Conservation (phyloP, 106 monocot genomes). For the Vanilla planifolia region DNA sequence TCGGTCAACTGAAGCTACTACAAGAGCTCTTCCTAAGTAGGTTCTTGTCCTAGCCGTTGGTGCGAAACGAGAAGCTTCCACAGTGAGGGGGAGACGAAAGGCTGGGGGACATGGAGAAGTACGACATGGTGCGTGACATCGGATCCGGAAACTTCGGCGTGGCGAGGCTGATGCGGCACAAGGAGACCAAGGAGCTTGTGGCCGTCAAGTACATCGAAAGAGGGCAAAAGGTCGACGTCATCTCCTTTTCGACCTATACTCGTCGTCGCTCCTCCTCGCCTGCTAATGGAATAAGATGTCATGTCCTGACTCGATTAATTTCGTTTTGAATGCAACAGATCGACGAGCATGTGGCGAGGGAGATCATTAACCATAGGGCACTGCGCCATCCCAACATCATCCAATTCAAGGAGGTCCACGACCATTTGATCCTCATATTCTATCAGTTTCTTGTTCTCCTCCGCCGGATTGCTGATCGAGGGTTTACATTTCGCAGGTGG, state of each 20-base stretch:
- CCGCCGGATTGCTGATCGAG: neutral
- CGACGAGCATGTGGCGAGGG: slow-evolving; percentile 57
- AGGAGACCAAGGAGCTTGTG: slow-evolving; percentile 56
- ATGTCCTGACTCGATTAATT: too few species aligned
- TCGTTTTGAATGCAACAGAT: slow-evolving; percentile 17
- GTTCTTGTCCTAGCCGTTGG: too few species aligned
- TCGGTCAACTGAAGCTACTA: too few species aligned
- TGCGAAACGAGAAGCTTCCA: too few species aligned
- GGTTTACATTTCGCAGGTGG: slow-evolving; percentile 36
- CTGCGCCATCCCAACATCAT: slow-evolving; percentile 38
- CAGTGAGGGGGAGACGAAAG: neutral
- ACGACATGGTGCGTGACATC: slow-evolving; percentile 51
- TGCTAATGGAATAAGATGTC: too few species aligned
- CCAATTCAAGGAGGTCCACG: slow-evolving; percentile 44
- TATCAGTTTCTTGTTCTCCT: too few species aligned
- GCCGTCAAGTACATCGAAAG: slow-evolving; percentile 66
- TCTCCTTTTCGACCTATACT: too few species aligned
- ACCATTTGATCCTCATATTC: too few species aligned
- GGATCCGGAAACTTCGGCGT: slow-evolving; percentile 62
- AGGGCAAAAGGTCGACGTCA: slow-evolving; percentile 51
- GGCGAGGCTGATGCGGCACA: slow-evolving; percentile 49
- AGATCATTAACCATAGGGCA: slow-evolving; percentile 56
- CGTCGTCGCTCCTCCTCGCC: too few species aligned
- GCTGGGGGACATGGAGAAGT: slow-evolving; percentile 45
- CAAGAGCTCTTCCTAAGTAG: too few species aligned